Base-by-base conservation (phyloP, 768 basidiomycete species). In the Pseudohyphozyma bogoriensis region DNA sequence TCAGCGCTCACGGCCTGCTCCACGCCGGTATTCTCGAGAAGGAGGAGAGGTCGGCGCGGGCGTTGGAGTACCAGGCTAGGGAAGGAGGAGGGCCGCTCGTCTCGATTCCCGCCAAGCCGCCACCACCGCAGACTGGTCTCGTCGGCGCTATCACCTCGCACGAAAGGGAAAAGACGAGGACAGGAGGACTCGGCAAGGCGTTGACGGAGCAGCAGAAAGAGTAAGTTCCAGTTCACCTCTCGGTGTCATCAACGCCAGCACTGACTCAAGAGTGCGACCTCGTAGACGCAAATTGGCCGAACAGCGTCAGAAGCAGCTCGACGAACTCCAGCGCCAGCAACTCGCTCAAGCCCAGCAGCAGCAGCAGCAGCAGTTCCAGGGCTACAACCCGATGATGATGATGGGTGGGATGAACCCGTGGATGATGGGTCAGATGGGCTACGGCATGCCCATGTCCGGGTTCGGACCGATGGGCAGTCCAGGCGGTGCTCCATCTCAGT, bases 91-190 rank as follows among this genome's bases (percentile, higher is more conserved):
- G 83, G 20, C 89, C 90, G 6, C 80, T 97, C 55, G 84, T 97
- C 77, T 92, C 93, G 72, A 89, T 99, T n/a, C 89, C 89, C 6
- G 83, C 84, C 70, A 93, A 93, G 72, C 90, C 92, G 0, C 90
- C 89, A 0, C 88, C 89, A 3, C 92, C 95, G 11, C 90, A 93
- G 74, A 89, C 87, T 45, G 95, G 95, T 40, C 80, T 97, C 45
- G 83, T 99, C 51, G 95, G 95, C 22, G 93, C 93, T 3, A 90
- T 97, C 69, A 90, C 90, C 45, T 88, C 86, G 12, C 90, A 95
- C 72, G 90, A 99, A 74, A 81, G 89, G 55, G 93, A 97, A 58
- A 80, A 89, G 62, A 89, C 93, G 71, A 84, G 90, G 32, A 91
- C 93, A 60, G 92, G 95, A 54, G 93, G 93, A 39, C 83, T 97